Conservation (phyloP, 441 rosid genomes). For the Metrosideros polymorpha region DNA sequence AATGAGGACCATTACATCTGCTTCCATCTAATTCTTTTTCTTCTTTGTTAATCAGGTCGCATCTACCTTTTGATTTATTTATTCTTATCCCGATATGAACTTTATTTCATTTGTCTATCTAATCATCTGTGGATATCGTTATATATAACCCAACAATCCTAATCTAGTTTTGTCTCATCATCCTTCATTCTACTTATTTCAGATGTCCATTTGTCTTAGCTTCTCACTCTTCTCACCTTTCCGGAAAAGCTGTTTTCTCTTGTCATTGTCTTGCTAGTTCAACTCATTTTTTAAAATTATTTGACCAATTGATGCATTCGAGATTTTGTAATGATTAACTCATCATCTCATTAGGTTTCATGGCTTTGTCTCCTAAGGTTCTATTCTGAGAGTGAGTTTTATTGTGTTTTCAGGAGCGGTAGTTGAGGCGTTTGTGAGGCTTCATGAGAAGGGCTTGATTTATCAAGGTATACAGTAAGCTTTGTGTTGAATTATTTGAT, state of each 20-base stretch:
- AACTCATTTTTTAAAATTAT: not conserved
- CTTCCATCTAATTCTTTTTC: not conserved
- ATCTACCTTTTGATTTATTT: not conserved
- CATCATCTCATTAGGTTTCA: not conserved
- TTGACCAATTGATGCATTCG: not conserved
- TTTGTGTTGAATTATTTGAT: not conserved
- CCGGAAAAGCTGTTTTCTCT: not conserved
- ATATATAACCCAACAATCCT: not conserved
- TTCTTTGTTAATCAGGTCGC: not conserved
- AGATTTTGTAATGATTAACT: not conserved
- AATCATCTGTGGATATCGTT: not conserved
- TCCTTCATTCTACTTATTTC: not conserved
- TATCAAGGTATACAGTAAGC: conserved; percentile 54
- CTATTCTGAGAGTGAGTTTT: conserved; percentile 18
- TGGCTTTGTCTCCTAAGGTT: not conserved
- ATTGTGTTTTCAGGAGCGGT: conserved; percentile 65
- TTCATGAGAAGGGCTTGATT: conserved; percentile 91
- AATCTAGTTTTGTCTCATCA: not conserved
- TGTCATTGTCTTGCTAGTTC: not conserved
- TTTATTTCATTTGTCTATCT: not conserved
- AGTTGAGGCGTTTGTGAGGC: conserved; percentile 83
- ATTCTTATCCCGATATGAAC: not conserved
- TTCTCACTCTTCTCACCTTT: not conserved
- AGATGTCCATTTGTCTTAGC: not conserved
- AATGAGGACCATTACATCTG: not conserved